These are phyloP conservation scores for Cytospora paraplurivora DNA, from an alignment of 2,329 filamentous ascomycete genomes.

Conservation along the genomic window DNA sequence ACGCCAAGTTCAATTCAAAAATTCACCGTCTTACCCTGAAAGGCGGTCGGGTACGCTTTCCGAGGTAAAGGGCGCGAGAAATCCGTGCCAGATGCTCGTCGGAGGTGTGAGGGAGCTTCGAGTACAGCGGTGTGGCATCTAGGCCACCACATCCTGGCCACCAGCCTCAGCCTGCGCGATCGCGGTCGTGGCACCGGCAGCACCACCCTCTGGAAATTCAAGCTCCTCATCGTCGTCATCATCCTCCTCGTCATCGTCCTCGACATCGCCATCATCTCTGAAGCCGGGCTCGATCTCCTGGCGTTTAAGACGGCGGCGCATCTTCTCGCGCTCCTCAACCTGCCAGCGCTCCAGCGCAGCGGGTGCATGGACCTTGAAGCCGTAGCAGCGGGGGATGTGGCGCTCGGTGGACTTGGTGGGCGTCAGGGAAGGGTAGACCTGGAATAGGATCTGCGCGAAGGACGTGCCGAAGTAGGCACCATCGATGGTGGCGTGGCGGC, in stretches of 20 bases:
- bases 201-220: slow-evolving; percentile 40
- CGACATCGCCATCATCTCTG: slow-evolving; percentile 65
- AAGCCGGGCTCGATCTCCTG: slow-evolving; percentile 80
- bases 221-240: slow-evolving; percentile 56
- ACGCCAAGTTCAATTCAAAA: slow-evolving; percentile 2
- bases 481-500: slow-evolving; percentile 91
- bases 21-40: neutral
- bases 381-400: slow-evolving; percentile 89
- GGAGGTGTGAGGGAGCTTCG: neutral
- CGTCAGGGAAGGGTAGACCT: slow-evolving; percentile 90
- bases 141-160: slow-evolving; percentile 12
- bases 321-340: slow-evolving; percentile 74
- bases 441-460: slow-evolving; percentile 99
- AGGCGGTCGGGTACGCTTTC: neutral
- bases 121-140: neutral
- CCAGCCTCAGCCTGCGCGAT: slow-evolving; percentile 6
- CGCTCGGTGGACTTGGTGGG: slow-evolving; percentile 83
- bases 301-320: slow-evolving; percentile 73
- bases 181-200: neutral
- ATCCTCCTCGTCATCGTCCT: slow-evolving; percentile 65
- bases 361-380: slow-evolving; percentile 91
- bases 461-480: slow-evolving; percentile 97
- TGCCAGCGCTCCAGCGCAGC: slow-evolving; percentile 93
- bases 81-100: neutral
- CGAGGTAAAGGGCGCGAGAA: neutral